phyloP scores from a whole-genome alignment of 768 basidiomycete species.

The Phylloporus arenicola region DNA sequence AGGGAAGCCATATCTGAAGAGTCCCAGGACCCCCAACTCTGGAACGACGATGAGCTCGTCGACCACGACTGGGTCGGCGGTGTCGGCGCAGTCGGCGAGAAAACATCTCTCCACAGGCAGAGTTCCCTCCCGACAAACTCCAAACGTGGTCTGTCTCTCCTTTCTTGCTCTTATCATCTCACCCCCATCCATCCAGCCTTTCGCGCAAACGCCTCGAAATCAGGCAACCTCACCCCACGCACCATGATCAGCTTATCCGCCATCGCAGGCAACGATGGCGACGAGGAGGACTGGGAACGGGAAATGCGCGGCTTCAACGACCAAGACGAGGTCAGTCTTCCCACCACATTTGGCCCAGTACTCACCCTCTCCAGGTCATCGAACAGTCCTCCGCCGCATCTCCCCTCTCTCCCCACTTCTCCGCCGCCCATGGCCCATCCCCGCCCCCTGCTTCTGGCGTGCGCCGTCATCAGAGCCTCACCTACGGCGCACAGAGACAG shows the following conservation, averaged over 20 bases:
- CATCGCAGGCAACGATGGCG: slow-evolving; percentile 82
- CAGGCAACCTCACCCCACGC: slow-evolving; percentile 63
- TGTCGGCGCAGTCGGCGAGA: slow-evolving; percentile 80
- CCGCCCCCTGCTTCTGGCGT: slow-evolving; percentile 72
- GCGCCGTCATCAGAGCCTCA: slow-evolving; percentile 76
- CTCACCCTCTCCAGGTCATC: slow-evolving; percentile 34
- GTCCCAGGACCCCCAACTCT: slow-evolving; percentile 48
- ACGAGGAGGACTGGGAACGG: slow-evolving; percentile 83
- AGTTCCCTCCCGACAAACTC: slow-evolving; percentile 77
- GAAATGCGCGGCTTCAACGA: slow-evolving; percentile 52
- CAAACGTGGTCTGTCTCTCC: slow-evolving; percentile 53
- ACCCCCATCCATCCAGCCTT: slow-evolving; percentile 36
- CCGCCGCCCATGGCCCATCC: slow-evolving; percentile 49
- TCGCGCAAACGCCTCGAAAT: slow-evolving; percentile 44
- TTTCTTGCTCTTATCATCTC: background rate
- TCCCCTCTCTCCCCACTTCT: slow-evolving; percentile 62
- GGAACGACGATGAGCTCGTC: slow-evolving; percentile 74
- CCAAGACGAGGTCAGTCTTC: slow-evolving; percentile 58
- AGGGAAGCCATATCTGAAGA: slow-evolving; percentile 69
- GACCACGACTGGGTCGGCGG: slow-evolving; percentile 79
- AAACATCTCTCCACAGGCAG: slow-evolving; percentile 73
- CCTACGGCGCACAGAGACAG: slow-evolving; percentile 56
- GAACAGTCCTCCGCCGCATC: slow-evolving; percentile 44
- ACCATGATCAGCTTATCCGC: slow-evolving; percentile 78
- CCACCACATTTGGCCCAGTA: slow-evolving; percentile 1